These are phyloP conservation scores for Akebia trifoliata DNA, from an alignment of 164 flowering plant genomes.

Conservation along the genomic window DNA sequence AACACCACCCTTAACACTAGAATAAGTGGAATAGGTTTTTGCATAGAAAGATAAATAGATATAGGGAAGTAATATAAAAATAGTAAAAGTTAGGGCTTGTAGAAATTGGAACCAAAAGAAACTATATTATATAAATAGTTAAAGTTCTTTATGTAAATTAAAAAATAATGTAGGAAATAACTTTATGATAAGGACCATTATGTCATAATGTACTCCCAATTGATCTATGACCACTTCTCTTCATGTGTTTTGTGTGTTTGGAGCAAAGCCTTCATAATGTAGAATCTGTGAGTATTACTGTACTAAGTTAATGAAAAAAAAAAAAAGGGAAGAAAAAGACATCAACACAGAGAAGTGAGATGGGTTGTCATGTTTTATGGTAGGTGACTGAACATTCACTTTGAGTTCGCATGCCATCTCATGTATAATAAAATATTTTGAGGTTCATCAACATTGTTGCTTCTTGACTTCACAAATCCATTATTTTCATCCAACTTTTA, in stretches of 20 bases:
- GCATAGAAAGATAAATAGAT: too few relatives aligned
- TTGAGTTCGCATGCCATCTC: conserved; percentile 20
- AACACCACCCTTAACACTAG: too few relatives aligned
- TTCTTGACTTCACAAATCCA: conserved; percentile 20
- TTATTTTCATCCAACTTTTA: conserved; percentile 15
- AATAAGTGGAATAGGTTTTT: too few relatives aligned
- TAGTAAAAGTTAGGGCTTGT: too few relatives aligned
- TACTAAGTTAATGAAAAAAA: not conserved
- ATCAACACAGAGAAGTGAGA: conserved; percentile 12
- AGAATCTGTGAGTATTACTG: not conserved
- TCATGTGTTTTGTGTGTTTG: not conserved
- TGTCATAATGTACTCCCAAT: too few relatives aligned
- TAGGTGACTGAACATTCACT: conserved; percentile 32
- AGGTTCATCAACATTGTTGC: conserved; percentile 16
- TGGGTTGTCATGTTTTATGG: conserved; percentile 21
- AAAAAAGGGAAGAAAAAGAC: conserved; percentile 6
- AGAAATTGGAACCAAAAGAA: too few relatives aligned
- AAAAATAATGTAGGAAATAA: too few relatives aligned
- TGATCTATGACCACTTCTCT: not conserved
- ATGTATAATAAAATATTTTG: conserved; percentile 9
- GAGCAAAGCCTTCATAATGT: not conserved
- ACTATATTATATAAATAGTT: too few relatives aligned
- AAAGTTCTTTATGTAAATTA: too few relatives aligned
- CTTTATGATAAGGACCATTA: too few relatives aligned
- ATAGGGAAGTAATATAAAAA: too few relatives aligned